phyloP scores from a whole-genome alignment of 345 rosid species.

The Firmiana major region DNA sequence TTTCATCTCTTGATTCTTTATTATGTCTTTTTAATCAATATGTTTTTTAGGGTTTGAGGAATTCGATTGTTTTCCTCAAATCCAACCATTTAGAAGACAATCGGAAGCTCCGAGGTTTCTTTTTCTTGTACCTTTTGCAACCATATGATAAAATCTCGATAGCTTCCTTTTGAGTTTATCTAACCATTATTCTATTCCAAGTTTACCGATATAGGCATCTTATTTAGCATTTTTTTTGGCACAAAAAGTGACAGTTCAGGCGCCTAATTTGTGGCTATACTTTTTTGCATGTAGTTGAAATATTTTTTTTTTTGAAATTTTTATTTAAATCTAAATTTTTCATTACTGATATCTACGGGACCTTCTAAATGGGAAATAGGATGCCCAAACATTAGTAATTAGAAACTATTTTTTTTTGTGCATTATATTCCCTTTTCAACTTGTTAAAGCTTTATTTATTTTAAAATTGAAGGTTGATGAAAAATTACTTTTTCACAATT shows the following conservation, averaged over 20 bases:
- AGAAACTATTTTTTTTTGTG: too few species aligned
- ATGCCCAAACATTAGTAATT: too few species aligned
- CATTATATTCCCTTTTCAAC: too few species aligned
- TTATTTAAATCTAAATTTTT: neutral
- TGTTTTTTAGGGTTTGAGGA: neutral
- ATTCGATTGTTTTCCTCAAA: neutral
- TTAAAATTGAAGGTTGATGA: too few species aligned
- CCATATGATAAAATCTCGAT: neutral
- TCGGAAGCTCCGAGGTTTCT: neutral
- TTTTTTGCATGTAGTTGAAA: neutral
- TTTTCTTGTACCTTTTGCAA: neutral
- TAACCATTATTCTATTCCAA: too few species aligned
- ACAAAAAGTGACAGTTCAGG: neutral
- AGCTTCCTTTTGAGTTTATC: neutral
- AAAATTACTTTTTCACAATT: too few species aligned
- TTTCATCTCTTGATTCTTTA: neutral
- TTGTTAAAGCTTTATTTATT: too few species aligned
- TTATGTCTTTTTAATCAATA: neutral
- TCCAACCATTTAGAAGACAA: neutral
- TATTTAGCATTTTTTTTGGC: neutral
- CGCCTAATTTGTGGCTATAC: neutral
- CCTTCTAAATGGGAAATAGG: too few species aligned
- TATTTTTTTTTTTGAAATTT: too few species aligned
- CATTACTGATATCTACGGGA: neutral
- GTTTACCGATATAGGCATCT: neutral